phyloP scores from a whole-genome alignment of 306 rosid species.

The Cicer judaicum region DNA sequence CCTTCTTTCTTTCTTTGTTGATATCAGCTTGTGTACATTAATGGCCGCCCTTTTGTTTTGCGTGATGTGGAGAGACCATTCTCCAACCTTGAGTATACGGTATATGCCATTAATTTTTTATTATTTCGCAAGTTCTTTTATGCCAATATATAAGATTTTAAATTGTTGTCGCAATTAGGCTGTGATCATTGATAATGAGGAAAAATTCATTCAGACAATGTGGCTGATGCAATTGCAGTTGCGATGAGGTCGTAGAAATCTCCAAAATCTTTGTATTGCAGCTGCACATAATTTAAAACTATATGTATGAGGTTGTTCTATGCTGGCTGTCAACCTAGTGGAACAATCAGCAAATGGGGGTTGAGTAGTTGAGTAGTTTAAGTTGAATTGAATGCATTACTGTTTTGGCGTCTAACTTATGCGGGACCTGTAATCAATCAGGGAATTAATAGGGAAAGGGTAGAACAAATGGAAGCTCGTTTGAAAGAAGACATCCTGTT shows the following conservation, averaged over 20 bases:
- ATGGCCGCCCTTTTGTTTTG: slow-evolving; percentile 83
- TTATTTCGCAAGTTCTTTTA: background rate
- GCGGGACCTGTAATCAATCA: slow-evolving; percentile 44
- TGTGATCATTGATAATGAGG: background rate
- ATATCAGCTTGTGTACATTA: slow-evolving; percentile 83
- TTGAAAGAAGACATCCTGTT: slow-evolving; percentile 76
- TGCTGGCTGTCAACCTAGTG: background rate
- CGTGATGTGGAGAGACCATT: slow-evolving; percentile 94
- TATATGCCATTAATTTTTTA: slow-evolving; percentile 27
- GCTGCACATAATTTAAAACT: background rate
- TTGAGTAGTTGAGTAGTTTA: slow-evolving; percentile 42
- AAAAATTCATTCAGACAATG: background rate
- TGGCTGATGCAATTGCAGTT: background rate
- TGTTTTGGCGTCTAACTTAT: slow-evolving; percentile 24
- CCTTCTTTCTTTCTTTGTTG: slow-evolving; percentile 37
- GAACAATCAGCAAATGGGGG: background rate
- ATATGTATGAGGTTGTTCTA: background rate
- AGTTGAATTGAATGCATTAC: slow-evolving; percentile 18
- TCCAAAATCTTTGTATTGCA: background rate
- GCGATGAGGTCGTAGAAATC: no score
- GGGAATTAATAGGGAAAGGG: slow-evolving; percentile 88
- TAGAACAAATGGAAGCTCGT: slow-evolving; percentile 92
- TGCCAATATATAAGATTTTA: background rate
- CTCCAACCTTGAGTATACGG: slow-evolving; percentile 91
- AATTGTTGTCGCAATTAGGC: background rate